Evolutionary conservation across 192 early-diverging fungal genomes (phyloP).

Genomic region (Ambispora gerdemannii): DNA sequence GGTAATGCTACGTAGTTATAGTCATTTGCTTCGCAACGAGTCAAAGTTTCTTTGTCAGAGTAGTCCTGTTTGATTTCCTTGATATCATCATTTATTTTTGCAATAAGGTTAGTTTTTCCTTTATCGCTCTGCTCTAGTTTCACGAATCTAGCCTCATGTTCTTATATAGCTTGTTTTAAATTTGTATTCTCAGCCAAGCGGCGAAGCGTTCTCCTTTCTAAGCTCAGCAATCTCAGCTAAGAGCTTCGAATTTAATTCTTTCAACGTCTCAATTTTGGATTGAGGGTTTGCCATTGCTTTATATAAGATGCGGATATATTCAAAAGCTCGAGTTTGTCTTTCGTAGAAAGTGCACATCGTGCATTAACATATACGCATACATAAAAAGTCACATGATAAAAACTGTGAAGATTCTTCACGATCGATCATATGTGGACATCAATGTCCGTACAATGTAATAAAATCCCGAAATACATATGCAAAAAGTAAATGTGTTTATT

Average conservation of each 20-base stretch:
- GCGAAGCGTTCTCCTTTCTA: conserved; percentile 8
- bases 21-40: neutral
- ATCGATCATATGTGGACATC: too few species aligned
- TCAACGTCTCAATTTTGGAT: conserved; percentile 5
- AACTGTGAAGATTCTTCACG: too few species aligned
- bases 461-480: too few species aligned
- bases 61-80: neutral
- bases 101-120: conserved; percentile 10
- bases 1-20: too few species aligned
- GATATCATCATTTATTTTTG: conserved; percentile 7
- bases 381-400: too few species aligned
- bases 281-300: conserved; percentile 5
- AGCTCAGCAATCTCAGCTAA: conserved; percentile 10
- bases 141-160: conserved; percentile 15
- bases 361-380: neutral
- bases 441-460: too few species aligned
- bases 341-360: neutral
- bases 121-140: conserved; percentile 20
- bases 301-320: neutral
- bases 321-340: conserved; percentile 7
- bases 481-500: too few species aligned
- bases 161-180: conserved; percentile 3
- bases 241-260: conserved; percentile 1
- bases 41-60: neutral
- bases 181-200: neutral